Evolutionary conservation across 2,329 filamentous ascomycete genomes (phyloP).

Genomic region (Dothideomycetes sp.): DNA sequence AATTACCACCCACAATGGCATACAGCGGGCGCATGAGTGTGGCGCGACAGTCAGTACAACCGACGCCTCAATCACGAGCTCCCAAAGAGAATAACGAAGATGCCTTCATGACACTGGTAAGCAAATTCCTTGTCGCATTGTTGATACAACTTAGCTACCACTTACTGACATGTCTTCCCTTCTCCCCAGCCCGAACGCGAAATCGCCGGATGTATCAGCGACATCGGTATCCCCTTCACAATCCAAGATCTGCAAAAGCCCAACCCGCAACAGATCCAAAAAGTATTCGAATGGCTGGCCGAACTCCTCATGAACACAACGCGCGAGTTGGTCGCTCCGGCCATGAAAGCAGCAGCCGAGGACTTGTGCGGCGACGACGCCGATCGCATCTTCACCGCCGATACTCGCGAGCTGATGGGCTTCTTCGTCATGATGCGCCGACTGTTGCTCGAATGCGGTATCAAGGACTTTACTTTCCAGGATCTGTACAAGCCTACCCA

Average conservation of each 20-base stretch:
- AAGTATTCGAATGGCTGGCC: conserved; percentile 96
- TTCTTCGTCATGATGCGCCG: conserved; percentile 81
- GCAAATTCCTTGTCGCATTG: conserved; percentile 14
- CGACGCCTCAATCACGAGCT: conserved; percentile 26
- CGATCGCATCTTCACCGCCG: conserved; percentile 67
- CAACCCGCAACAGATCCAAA: conserved; percentile 87
- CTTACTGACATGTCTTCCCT: conserved; percentile 16
- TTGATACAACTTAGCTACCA: conserved; percentile 8
- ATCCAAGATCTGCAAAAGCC: conserved; percentile 85
- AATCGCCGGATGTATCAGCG: conserved; percentile 93
- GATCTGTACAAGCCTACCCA: conserved; percentile 89
- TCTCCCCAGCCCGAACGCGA: conserved; percentile 54
- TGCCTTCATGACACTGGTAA: conserved; percentile 43
- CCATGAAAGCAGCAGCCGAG: conserved; percentile 85
- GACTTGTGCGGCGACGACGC: conserved; percentile 76
- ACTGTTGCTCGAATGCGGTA: conserved; percentile 75
- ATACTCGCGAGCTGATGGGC: conserved; percentile 89
- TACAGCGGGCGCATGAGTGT: conserved; percentile 44
- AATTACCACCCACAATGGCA: no score
- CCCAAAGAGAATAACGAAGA: conserved; percentile 37
- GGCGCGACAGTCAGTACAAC: conserved; percentile 32
- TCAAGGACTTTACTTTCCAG: conserved; percentile 86
- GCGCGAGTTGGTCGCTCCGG: conserved; percentile 84
- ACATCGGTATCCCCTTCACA: conserved; percentile 86
- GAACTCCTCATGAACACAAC: conserved; percentile 90